Evolutionary conservation across 805 yeast species (phyloP), one percentile per base, ranked within the genome.

Genomic region (Saccharomycopsis sp.): DNA sequence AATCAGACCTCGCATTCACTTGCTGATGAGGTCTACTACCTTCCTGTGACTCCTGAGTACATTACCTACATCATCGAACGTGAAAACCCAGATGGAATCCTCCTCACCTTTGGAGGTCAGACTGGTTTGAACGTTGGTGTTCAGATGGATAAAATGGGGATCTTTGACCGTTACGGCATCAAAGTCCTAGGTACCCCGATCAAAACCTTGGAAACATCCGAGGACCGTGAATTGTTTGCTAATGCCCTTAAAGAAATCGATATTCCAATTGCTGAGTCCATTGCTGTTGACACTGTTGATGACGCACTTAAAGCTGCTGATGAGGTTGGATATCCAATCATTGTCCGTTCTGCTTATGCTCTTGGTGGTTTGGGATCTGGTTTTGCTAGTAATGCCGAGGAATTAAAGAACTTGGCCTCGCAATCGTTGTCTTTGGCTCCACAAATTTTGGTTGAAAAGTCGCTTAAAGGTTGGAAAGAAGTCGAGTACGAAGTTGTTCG

Each of bases 401-500:
- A 94, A 74, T 81, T 93, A 69, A 83, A 84, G 72, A 87, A 93
- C 75, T 80, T 93, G 72, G 87, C 97, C 52, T 82, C 97, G 34
- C 96, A 89, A 74, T 89, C 97, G 0, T 78, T 93, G 63, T 84
- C 96, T 25, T 76, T 92, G 63, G 84, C 98, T 20, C 97, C 97
- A 55, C 99, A 93, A 78, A 91, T 93, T 65, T 78, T 93, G 66
- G 98, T 93, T 63, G 99, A 93, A 76, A 92, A 88, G 79, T 93
- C 98, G 3, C 79, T 93, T 76, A 93, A 92, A 78, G 99, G 99
- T 64, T 93, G 99, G 99, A 93, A 93, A 74, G 99, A 93, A 75
- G 96, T 93, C 63, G 99, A 93, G 76, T 93, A 93, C 73, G 99
- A 93, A 78, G 99, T 93, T 64, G 98, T 93, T 58, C 87, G 99